Evolutionary conservation across 2,329 filamentous ascomycete species (phyloP), one percentile per base, ranked within the genome.

Genomic region (Periconia sp.): DNA sequence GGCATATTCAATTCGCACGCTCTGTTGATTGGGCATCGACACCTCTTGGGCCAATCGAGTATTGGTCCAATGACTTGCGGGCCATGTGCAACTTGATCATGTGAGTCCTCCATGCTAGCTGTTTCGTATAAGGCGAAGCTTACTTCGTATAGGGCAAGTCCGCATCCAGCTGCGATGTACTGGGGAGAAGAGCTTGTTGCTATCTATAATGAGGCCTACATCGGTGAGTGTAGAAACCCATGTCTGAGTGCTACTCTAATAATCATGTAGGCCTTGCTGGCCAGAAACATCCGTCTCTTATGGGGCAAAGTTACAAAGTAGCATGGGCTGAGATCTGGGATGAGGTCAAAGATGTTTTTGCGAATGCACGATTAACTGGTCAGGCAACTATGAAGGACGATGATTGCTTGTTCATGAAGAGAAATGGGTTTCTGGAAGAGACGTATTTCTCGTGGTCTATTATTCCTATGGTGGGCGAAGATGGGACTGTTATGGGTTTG

Each of bases 311-410:
- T 54, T 92, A 92, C 63, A 75, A 77, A 43, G 81, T 86, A 13
- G 86, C 83, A 1, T 92, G 89, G 89, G 58, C 79, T 0, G 90
- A 93, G 67, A 88, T 93, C 6, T 92, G 89, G 88, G 77, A 84
- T 19, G 83, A 86, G 6, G 80, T 93, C 11, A 81, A 85, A 58
- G 85, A 85, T 2, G 81, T 89, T 0, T 90, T 94, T 58, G 77
- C 81, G 17, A 85, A 79, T 55, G 90, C 90, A 0, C 83, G 82
- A 70, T 73, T 82, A 40, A 88, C 85, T 5, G 91, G 90, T 0
- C 86, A 92, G 74, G 88, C 90, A 0, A 91, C 87, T 0, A 90
- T 92, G 88, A 93, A 92, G 70, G 86, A 92, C 59, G 90, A 94
- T 62, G 89, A 93, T 58, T 85, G 85, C 52, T 77, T 93, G 1